phyloP scores from a whole-genome alignment of 257 asterid species.

The Ligustrum vulgare region DNA sequence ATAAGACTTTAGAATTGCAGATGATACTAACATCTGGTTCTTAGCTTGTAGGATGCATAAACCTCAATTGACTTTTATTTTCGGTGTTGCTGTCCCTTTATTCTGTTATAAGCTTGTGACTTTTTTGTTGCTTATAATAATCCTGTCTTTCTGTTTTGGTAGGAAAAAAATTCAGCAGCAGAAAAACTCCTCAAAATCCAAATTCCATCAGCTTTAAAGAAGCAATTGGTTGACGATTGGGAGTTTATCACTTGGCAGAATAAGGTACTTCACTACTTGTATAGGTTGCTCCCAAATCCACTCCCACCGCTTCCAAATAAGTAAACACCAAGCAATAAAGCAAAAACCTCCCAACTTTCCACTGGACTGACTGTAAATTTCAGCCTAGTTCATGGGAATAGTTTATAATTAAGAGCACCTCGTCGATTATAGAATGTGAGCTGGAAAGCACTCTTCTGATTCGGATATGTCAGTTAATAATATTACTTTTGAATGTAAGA shows the following conservation, averaged over 20 bases:
- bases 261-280: constrained; percentile 50
- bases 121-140: constrained; percentile 8
- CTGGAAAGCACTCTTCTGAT: background rate
- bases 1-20: constrained; percentile 7
- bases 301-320: background rate
- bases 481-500: background rate
- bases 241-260: constrained; percentile 77
- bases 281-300: constrained; percentile 3
- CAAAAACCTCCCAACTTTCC: background rate
- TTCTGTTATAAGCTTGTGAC: background rate
- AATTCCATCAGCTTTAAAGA: constrained; percentile 72
- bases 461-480: background rate
- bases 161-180: constrained; percentile 50
- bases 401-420: background rate
- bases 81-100: background rate
- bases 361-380: background rate
- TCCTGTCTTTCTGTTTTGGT: constrained; percentile 26
- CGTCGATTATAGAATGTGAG: background rate
- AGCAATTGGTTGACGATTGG: constrained; percentile 81
- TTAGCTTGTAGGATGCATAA: background rate
- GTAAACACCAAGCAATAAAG: background rate
- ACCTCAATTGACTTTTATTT: background rate
- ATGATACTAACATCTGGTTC: background rate
- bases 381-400: background rate
- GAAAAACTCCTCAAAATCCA: constrained; percentile 70